Percentiles rank a stretch among this genome's conserved stretches.
Conservation (phyloP, 2,329 filamentous ascomycete genomes). For the Calonectria ilicicola region DNA sequence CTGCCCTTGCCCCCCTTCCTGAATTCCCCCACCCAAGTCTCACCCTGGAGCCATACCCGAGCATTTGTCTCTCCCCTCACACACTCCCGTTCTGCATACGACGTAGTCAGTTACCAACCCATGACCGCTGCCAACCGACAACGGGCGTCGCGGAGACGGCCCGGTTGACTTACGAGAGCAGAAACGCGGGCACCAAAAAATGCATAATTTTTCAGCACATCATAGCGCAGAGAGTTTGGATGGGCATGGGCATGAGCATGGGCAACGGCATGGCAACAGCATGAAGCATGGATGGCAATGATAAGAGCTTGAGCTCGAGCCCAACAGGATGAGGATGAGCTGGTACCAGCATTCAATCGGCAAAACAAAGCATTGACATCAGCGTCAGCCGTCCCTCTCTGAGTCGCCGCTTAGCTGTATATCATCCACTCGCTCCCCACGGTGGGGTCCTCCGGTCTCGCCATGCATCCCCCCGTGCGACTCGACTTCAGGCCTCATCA, state of each 20-base stretch:
- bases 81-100: slow-evolving; percentile 3
- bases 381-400: neutral
- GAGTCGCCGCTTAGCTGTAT: neutral
- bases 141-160: slow-evolving; percentile 42
- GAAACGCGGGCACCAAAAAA: neutral
- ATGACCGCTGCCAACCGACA: slow-evolving; percentile 30
- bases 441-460: slow-evolving; percentile 17
- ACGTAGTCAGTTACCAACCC: slow-evolving; percentile 13
- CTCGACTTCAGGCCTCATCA: neutral
- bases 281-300: neutral
- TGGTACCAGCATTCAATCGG: neutral
- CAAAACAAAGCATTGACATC: neutral
- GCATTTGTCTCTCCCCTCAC: slow-evolving; percentile 15
- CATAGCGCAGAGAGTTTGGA: slow-evolving; percentile 6
- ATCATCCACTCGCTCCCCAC: slow-evolving; percentile 8
- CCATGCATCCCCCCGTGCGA: slow-evolving; percentile 9
- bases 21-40: slow-evolving; percentile 15
- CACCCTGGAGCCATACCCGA: slow-evolving; percentile 18
- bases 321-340: neutral
- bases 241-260: neutral
- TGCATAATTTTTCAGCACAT: slow-evolving; percentile 24
- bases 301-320: slow-evolving; percentile 7
- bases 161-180: slow-evolving; percentile 23
- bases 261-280: no score
- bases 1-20: slow-evolving; percentile 11